A percentile compares a stretch with the other conserved stretches of the same genome.
phyloP scores from a whole-genome alignment of 768 basidiomycete genomes.

The Exidia glandulosa region DNA sequence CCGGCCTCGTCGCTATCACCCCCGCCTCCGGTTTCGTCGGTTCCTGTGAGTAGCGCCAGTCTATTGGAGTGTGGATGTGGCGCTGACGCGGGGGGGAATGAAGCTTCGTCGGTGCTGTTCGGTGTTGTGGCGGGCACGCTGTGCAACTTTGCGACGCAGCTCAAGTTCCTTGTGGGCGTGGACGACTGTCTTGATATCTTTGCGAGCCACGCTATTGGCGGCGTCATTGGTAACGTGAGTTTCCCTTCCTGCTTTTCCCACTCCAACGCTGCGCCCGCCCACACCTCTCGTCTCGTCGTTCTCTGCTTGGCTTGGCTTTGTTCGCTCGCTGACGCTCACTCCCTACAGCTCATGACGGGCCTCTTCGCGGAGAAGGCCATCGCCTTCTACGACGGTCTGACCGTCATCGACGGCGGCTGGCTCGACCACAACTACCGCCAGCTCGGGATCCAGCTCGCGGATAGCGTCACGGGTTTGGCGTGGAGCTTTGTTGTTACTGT shows the following conservation, averaged over 20 bases:
- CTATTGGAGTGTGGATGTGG: constrained; percentile 3
- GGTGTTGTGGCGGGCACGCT: constrained; percentile 73
- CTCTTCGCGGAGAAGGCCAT: constrained; percentile 72
- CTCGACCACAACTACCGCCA: constrained; percentile 46
- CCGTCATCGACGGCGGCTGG: constrained; percentile 66
- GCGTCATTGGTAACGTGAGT: constrained; percentile 56
- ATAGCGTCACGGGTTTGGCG: constrained; percentile 49
- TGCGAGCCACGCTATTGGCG: constrained; percentile 72
- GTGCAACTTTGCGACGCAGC: constrained; percentile 93
- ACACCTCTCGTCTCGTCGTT: background rate
- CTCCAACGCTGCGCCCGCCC: background rate
- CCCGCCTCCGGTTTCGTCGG: constrained; percentile 80
- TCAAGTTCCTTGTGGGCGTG: constrained; percentile 71
- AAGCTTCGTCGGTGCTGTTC: constrained; percentile 74
- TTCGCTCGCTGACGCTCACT: background rate
- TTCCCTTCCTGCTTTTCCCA: background rate
- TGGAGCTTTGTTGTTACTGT: constrained; percentile 67
- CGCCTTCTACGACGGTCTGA: constrained; percentile 69
- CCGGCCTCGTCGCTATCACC: constrained; percentile 82
- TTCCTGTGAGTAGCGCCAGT: constrained; percentile 38
- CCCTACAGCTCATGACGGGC: constrained; percentile 51
- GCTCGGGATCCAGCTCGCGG: constrained; percentile 77
- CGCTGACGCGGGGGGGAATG: background rate
- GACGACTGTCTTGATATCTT: constrained; percentile 88
- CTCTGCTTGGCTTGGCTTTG: no score